These are phyloP conservation scores for Amauroascus niger DNA, from an alignment of 2,329 filamentous ascomycete species.

Conservation along the genomic window DNA sequence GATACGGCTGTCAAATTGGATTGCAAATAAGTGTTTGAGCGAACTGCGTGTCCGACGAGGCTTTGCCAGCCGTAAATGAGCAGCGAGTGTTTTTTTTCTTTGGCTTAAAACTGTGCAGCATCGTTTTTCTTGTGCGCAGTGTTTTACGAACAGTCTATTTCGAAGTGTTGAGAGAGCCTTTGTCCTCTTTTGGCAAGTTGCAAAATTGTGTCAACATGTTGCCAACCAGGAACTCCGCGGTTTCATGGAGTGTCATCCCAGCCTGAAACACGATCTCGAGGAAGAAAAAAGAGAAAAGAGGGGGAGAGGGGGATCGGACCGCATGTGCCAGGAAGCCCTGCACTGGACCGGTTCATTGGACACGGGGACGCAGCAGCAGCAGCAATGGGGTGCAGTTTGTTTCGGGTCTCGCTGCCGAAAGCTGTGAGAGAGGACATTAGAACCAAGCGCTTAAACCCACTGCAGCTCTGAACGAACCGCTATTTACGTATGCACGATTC, in stretches of 20 bases:
- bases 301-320: too few species aligned
- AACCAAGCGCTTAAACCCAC: background rate
- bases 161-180: background rate
- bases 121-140: too few species aligned
- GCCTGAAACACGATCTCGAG: slow-evolving; percentile 3
- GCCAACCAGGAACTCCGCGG: background rate
- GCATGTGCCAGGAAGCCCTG: too few species aligned
- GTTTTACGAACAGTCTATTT: too few species aligned
- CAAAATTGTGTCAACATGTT: background rate
- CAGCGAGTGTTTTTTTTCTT: background rate
- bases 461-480: too few species aligned
- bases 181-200: background rate
- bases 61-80: background rate
- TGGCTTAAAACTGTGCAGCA: too few species aligned
- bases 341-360: background rate
- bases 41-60: background rate
- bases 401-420: background rate
- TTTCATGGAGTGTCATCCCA: slow-evolving; percentile 1
- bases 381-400: background rate
- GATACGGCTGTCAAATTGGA: background rate
- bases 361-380: background rate
- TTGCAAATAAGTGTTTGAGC: background rate
- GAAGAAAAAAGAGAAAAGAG: too few species aligned
- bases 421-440: background rate
- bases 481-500: too few species aligned